These are phyloP conservation scores for Fusarium longipes DNA, from an alignment of 2,329 filamentous ascomycete species.

Conservation along the genomic window DNA sequence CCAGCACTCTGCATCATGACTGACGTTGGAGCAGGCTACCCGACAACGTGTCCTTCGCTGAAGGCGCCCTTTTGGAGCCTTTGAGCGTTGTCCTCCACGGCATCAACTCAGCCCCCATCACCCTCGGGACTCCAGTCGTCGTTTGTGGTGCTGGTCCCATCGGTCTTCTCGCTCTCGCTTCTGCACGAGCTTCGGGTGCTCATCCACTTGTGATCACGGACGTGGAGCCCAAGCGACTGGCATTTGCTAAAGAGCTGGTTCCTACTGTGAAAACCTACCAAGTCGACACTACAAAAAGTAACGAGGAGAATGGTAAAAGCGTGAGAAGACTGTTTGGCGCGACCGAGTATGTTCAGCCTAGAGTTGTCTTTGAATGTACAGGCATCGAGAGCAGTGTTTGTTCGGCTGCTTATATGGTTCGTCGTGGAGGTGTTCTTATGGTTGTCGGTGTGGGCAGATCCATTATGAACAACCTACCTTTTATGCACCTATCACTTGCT, in stretches of 20 bases:
- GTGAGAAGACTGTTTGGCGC: constrained; percentile 66
- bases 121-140: constrained; percentile 65
- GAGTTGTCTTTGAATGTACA: constrained; percentile 72
- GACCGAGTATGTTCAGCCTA: constrained; percentile 67
- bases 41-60: constrained; percentile 64
- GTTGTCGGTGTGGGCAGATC: constrained; percentile 72
- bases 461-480: constrained; percentile 73
- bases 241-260: constrained; percentile 68
- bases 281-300: constrained; percentile 58
- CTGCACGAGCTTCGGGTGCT: constrained; percentile 70
- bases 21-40: constrained; percentile 57
- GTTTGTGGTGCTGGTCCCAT: constrained; percentile 74
- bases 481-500: constrained; percentile 72
- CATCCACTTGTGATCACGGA: constrained; percentile 74
- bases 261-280: constrained; percentile 66
- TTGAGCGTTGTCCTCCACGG: constrained; percentile 72
- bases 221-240: constrained; percentile 65
- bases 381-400: constrained; percentile 72
- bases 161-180: constrained; percentile 67
- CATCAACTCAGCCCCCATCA: constrained; percentile 63
- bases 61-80: constrained; percentile 73
- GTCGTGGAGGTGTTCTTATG: constrained; percentile 69
- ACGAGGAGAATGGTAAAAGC: constrained; percentile 61
- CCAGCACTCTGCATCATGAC: not conserved
- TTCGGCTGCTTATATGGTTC: constrained; percentile 67